Evolutionary conservation across 2,329 filamentous ascomycete genomes (phyloP), one percentile per base, ranked within the genome.

Genomic region (Penicillium sp.): DNA sequence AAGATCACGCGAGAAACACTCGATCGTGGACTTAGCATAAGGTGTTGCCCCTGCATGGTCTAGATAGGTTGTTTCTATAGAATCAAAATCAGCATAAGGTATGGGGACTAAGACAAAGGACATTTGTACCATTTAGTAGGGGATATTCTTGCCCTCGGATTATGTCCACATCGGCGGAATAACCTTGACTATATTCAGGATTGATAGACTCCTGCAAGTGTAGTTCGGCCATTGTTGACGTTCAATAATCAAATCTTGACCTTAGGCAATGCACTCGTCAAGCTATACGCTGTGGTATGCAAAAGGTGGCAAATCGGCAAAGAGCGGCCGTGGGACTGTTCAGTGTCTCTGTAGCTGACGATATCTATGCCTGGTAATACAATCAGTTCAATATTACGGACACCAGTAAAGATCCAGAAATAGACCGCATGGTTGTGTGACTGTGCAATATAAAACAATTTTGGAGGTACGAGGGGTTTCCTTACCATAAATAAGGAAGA

Each of bases 31-130:
- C 70, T 88, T 93, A 39, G 91, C 79, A 68, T 89, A 90, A 1
- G 89, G 78, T 0, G 92, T 93, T n/a, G 90, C 90, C n/a, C 91
- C 93, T 0, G 91, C 91, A 87, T 97, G 92, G 65, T 97, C 93
- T 53, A 97, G 86, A 71, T 97, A 97, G 43, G 86, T 80, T 9
- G 84, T 84, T 48, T 82, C 90, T 93, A 52, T 14, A 57, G 34
- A 49, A 46, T 2, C 46, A 19, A 9, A 10, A 44, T 60, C 10
- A 55, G 44, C 14, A 51, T 35, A 26, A 10, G 29, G 35, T 19
- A 8, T 23, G 36, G 32, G n/a, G 27, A 23, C 11, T 29, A 11
- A 27, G 16, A 8, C 29, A 34, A 7, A 14, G 10, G 23, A 48
- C 26, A 32, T 10, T 19, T 60, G 14, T 58, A 76, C 74, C 70